Evolutionary conservation across 2,329 filamentous ascomycete genomes (phyloP).

Genomic region (Xylaria sp.): DNA sequence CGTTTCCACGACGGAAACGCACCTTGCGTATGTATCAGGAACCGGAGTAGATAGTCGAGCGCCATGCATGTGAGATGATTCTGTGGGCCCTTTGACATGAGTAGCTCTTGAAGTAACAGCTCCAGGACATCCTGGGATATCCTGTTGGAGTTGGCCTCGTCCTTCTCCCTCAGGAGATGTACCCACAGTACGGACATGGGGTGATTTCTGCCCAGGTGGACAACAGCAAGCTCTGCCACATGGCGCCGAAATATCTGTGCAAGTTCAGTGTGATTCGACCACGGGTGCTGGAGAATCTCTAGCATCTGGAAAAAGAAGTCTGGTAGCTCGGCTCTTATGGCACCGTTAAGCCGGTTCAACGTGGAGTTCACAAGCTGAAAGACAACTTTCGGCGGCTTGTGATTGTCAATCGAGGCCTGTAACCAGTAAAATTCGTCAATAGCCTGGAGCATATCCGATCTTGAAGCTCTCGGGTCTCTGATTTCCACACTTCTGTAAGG

Average conservation of each 20-base stretch:
- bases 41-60: constrained; percentile 39
- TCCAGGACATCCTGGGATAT: constrained; percentile 34
- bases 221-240: constrained; percentile 39
- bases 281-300: constrained; percentile 40
- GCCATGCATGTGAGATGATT: constrained; percentile 39
- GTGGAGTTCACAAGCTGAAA: constrained; percentile 41
- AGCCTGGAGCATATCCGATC: constrained; percentile 37
- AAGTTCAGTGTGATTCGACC: constrained; percentile 39
- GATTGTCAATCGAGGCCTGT: constrained; percentile 38
- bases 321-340: constrained; percentile 39
- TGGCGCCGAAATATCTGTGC: constrained; percentile 41
- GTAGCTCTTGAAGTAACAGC: constrained; percentile 38
- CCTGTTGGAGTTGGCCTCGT: constrained; percentile 20
- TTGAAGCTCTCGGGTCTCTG: constrained; percentile 26
- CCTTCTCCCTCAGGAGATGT: constrained; percentile 29
- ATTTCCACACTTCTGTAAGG: constrained; percentile 22
- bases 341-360: constrained; percentile 37
- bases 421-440: constrained; percentile 41
- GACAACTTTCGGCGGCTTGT: constrained; percentile 31
- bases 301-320: constrained; percentile 43
- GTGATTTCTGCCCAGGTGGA: constrained; percentile 39
- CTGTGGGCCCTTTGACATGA: constrained; percentile 34
- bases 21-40: constrained; percentile 34
- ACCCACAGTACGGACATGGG: constrained; percentile 41
- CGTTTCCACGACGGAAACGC: constrained; percentile 29